Percentiles rank a stretch among this genome's conserved stretches.
phyloP scores from a whole-genome alignment of 106 monocot genomes.

The Triglochin maritima region DNA sequence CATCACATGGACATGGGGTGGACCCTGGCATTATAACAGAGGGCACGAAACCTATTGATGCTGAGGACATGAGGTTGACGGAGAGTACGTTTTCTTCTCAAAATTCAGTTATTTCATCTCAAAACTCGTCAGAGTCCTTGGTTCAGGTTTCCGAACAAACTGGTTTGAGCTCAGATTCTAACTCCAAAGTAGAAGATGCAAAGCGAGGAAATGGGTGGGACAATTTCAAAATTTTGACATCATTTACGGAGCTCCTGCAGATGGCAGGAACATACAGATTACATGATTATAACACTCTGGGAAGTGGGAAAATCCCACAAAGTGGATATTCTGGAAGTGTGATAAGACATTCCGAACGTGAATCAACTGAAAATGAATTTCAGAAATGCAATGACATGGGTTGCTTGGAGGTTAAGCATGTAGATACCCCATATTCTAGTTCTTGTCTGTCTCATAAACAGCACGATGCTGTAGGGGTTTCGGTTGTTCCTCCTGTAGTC shows the following conservation, averaged over 20 bases:
- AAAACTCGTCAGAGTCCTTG: slow-evolving; percentile 29
- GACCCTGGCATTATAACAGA: neutral
- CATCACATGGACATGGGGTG: neutral
- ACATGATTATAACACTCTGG: neutral
- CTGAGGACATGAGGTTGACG: slow-evolving; percentile 21
- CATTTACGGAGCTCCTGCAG: slow-evolving; percentile 50
- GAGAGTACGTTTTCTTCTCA: slow-evolving; percentile 46
- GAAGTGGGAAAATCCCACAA: neutral
- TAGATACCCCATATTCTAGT: too few species aligned
- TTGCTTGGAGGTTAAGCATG: neutral
- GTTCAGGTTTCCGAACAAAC: slow-evolving; percentile 8
- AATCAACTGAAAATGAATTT: neutral
- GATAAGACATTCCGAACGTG: neutral
- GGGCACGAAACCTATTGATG: neutral
- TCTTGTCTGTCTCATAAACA: neutral
- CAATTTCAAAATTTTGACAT: slow-evolving; percentile 12
- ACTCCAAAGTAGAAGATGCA: slow-evolving; percentile 17
- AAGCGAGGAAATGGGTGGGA: slow-evolving; percentile 7
- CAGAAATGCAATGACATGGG: neutral
- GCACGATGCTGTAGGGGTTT: neutral
- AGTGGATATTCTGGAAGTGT: neutral
- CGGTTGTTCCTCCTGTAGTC: neutral
- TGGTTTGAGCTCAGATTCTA: slow-evolving; percentile 9
- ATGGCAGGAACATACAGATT: slow-evolving; percentile 24
- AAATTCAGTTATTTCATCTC: slow-evolving; percentile 45